phyloP scores from a whole-genome alignment of 345 rosid genomes.

The Linum trigynum region DNA sequence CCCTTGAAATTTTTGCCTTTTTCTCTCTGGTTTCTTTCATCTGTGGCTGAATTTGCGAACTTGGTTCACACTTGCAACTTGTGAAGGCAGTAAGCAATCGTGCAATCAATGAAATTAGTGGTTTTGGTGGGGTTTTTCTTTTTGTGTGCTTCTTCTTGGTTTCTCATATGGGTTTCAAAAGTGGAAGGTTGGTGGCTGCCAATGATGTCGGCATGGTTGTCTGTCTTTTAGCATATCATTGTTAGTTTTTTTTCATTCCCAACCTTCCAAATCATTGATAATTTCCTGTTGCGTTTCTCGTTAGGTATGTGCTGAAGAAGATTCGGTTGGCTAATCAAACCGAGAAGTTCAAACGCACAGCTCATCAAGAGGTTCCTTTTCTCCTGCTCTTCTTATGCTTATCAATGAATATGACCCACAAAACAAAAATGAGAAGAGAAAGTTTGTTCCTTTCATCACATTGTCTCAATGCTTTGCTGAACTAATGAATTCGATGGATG shows the following conservation, averaged over 20 bases:
- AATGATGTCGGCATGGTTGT: slow-evolving; percentile 27
- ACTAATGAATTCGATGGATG: too few relatives aligned
- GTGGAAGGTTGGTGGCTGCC: slow-evolving; percentile 3
- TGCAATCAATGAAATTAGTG: too few relatives aligned
- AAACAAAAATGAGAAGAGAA: not conserved
- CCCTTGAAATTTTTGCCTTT: not conserved
- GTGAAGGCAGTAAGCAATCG: too few relatives aligned
- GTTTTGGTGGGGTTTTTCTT: too few relatives aligned
- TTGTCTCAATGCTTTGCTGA: too few relatives aligned
- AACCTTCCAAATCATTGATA: slow-evolving; percentile 4
- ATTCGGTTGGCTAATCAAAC: slow-evolving; percentile 81
- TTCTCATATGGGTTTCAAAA: not conserved
- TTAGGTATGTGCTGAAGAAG: slow-evolving; percentile 91
- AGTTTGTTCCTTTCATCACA: not conserved
- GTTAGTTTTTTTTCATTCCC: slow-evolving; percentile 11
- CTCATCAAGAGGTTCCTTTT: slow-evolving; percentile 69
- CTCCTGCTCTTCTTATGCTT: not conserved
- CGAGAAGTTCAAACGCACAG: slow-evolving; percentile 76
- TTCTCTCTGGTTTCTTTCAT: not conserved
- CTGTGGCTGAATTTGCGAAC: too few relatives aligned
- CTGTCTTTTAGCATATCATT: slow-evolving; percentile 19
- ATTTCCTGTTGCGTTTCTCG: slow-evolving; percentile 2
- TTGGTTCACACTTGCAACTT: too few relatives aligned
- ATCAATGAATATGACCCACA: not conserved
- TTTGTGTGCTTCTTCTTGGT: not conserved